Conservation (phyloP, 768 basidiomycete species). For the Lyophyllum decastes region DNA sequence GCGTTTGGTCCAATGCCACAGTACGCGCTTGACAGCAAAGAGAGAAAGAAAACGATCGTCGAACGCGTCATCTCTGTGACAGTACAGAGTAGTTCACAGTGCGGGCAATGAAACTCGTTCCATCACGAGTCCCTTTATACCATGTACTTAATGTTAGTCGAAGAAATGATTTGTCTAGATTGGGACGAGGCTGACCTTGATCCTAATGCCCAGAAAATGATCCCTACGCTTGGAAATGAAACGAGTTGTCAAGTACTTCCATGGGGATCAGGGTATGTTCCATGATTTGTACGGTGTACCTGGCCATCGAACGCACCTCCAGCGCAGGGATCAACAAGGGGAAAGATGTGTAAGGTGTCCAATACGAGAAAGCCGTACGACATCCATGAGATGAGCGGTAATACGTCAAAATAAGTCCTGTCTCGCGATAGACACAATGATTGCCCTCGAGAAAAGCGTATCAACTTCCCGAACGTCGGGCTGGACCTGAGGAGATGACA, state of each 20-base stretch:
- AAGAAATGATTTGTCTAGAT: neutral
- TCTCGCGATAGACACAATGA: neutral
- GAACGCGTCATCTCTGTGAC: neutral
- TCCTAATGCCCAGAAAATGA: neutral
- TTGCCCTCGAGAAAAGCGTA: neutral
- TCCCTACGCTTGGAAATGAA: neutral
- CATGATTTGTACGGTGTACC: neutral
- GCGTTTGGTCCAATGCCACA: constrained; percentile 28
- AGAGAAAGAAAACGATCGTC: neutral
- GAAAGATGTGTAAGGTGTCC: neutral
- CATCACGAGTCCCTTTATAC: neutral
- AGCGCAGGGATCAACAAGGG: too few relatives aligned
- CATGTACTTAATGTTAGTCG: neutral
- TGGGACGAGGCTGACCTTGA: neutral
- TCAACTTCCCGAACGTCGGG: neutral
- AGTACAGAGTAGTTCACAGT: neutral
- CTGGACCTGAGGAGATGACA: neutral
- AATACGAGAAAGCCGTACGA: neutral
- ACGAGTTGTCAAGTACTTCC: neutral
- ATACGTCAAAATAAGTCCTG: neutral
- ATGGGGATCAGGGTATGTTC: neutral
- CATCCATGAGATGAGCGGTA: too few relatives aligned
- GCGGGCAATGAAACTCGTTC: neutral
- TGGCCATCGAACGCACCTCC: neutral
- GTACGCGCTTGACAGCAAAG: neutral